Evolutionary conservation across 257 asterid genomes (phyloP).

Genomic region (Cordia subcordata): DNA sequence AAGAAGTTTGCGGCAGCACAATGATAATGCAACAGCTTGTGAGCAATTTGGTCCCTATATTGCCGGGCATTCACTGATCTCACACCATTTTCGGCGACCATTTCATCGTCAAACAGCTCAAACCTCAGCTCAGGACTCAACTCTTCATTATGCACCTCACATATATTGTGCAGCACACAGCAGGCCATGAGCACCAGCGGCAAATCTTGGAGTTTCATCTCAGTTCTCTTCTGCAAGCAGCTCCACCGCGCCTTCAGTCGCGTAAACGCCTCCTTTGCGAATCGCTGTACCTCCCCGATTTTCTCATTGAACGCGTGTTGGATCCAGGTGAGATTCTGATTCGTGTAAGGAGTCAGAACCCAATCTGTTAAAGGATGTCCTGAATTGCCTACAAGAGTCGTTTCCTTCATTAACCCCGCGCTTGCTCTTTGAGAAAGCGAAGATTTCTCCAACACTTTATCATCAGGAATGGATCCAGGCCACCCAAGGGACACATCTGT

Average conservation of each 20-base stretch:
- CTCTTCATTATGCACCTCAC: slow-evolving; percentile 63
- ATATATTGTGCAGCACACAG: slow-evolving; percentile 74
- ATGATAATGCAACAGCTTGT: slow-evolving; percentile 60
- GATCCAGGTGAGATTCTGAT: slow-evolving; percentile 62
- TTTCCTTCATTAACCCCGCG: slow-evolving; percentile 35
- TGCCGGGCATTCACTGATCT: slow-evolving; percentile 39
- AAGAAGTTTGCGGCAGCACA: slow-evolving; percentile 42
- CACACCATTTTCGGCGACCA: slow-evolving; percentile 36
- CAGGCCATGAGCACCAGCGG: slow-evolving; percentile 84
- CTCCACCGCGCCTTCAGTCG: slow-evolving; percentile 75
- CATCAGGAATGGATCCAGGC: slow-evolving; percentile 91
- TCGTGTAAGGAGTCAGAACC: slow-evolving; percentile 61
- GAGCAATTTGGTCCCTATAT: slow-evolving; percentile 72
- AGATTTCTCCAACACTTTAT: slow-evolving; percentile 67
- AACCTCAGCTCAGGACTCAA: slow-evolving; percentile 46
- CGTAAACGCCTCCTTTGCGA: slow-evolving; percentile 64
- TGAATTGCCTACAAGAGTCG: slow-evolving; percentile 51
- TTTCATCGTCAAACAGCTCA: slow-evolving; percentile 58
- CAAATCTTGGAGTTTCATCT: slow-evolving; percentile 77
- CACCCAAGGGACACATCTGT: slow-evolving; percentile 81
- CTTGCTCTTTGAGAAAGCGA: slow-evolving; percentile 63
- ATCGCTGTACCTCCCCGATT: slow-evolving; percentile 31
- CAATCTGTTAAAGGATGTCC: slow-evolving; percentile 61
- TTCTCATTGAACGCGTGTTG: slow-evolving; percentile 69
- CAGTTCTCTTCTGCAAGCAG: slow-evolving; percentile 75